phyloP scores from a whole-genome alignment of 805 yeast species.

The Candida sonorensis region DNA sequence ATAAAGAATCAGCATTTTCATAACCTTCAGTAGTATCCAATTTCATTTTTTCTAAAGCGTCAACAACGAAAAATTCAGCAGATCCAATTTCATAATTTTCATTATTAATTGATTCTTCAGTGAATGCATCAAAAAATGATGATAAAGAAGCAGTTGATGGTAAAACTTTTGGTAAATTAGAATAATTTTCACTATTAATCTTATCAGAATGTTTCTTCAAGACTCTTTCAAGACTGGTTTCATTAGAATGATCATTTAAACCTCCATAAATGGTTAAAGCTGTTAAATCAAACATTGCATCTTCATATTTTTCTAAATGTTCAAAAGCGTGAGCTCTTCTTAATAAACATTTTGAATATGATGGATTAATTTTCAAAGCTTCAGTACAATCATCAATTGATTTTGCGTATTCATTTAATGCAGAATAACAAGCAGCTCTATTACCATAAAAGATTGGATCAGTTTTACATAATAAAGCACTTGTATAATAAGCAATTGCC shows the following conservation, averaged over 20 bases:
- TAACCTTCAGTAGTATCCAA: conserved; percentile 51
- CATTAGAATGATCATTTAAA: conserved; percentile 64
- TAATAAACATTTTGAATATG: conserved; percentile 82
- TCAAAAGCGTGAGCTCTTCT: conserved; percentile 95
- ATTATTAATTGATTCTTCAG: conserved; percentile 40
- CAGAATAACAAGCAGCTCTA: conserved; percentile 93
- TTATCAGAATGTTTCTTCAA: conserved; percentile 73
- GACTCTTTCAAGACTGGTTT: conserved; percentile 79
- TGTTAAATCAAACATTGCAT: conserved; percentile 88
- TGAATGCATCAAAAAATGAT: conserved; percentile 86
- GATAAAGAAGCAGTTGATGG: conserved; percentile 81
- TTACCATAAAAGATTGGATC: conserved; percentile 93
- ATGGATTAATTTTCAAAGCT: conserved; percentile 82
- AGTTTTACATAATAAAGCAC: conserved; percentile 65
- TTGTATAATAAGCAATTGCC: conserved; percentile 77
- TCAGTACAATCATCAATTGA: conserved; percentile 83
- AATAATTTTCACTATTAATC: conserved; percentile 55
- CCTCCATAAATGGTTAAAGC: conserved; percentile 84
- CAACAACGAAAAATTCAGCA: conserved; percentile 57
- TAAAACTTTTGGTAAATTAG: conserved; percentile 44
- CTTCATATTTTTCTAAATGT: conserved; percentile 65
- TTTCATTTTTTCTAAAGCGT: conserved; percentile 50
- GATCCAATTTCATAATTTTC: conserved; percentile 43
- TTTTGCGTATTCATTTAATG: conserved; percentile 70
- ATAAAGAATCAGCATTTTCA: conserved; percentile 50